Conservation (phyloP, 1,284 basidiomycete species). For the Thecaphora frezii region DNA sequence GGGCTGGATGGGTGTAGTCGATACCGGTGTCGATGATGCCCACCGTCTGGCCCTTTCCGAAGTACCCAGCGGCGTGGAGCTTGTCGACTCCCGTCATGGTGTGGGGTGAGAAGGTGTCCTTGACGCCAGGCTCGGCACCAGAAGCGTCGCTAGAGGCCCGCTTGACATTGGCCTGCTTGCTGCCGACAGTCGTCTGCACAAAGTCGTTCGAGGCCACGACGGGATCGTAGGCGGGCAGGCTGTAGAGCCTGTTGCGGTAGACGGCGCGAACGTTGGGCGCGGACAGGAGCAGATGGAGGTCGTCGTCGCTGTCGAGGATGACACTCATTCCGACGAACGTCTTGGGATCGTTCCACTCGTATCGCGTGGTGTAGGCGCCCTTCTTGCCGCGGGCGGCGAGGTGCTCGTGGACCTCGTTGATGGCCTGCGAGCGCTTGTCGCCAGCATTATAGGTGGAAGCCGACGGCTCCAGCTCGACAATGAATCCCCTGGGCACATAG, state of each 20-base stretch:
- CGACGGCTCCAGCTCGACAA: conserved; percentile 28
- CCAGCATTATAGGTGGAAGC: conserved; percentile 2
- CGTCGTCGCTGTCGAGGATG: conserved; percentile 34
- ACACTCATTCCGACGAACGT: conserved; percentile 40
- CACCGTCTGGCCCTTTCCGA: conserved; percentile 65
- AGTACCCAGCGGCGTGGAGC: conserved; percentile 64
- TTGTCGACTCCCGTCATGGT: conserved; percentile 62
- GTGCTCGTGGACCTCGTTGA: conserved; percentile 31
- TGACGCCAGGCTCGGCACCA: conserved; percentile 15
- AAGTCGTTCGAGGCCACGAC: conserved; percentile 24
- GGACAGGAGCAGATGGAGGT: conserved; percentile 23
- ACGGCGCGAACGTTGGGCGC: conserved; percentile 36
- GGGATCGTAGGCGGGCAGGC: conserved; percentile 32
- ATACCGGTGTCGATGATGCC: conserved; percentile 64
- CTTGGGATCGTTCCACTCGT: conserved; percentile 33
- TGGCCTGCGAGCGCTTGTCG: conserved; percentile 21
- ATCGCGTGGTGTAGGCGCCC: conserved; percentile 29
- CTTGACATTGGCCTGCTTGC: neutral
- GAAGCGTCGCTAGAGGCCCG: conserved; percentile 11
- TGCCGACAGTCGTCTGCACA: conserved; percentile 28
- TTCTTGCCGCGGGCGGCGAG: conserved; percentile 28
- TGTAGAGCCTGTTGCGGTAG: conserved; percentile 27
- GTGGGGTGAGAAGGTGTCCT: conserved; percentile 42
- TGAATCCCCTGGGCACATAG: conserved; percentile 29
- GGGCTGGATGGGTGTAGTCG: conserved; percentile 68